Percentiles rank a stretch among this genome's conserved stretches.
phyloP scores from a whole-genome alignment of 2,329 filamentous ascomycete genomes.

The Alternaria atra region DNA sequence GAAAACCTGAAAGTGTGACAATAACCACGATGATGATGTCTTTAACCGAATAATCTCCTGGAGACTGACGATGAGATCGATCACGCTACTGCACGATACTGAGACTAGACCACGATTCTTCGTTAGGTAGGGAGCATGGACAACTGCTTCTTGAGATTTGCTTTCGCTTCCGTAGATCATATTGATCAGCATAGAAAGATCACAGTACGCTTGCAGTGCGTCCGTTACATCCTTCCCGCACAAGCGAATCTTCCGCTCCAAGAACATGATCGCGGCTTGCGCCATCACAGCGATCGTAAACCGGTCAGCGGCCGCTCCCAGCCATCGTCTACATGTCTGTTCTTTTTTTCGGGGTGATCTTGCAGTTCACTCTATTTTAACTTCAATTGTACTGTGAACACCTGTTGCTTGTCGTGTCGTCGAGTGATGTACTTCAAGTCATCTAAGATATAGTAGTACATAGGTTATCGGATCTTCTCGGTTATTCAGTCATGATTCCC shows the following conservation, averaged over 20 bases:
- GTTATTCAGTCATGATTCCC: neutral
- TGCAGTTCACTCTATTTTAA: conserved; percentile 20
- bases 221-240: conserved; percentile 11
- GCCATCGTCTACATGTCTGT: conserved; percentile 1
- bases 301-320: conserved; percentile 8
- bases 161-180: neutral
- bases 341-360: neutral
- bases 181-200: neutral
- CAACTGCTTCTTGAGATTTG: conserved; percentile 2
- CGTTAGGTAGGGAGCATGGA: neutral
- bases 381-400: neutral
- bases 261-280: conserved; percentile 13
- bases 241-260: conserved; percentile 6
- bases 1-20: conserved; percentile 1
- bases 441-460: neutral
- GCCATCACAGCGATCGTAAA: conserved; percentile 13
- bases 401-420: neutral
- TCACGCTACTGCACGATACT: conserved; percentile 14
- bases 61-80: conserved; percentile 1
- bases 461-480: neutral
- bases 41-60: neutral
- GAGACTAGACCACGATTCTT: neutral
- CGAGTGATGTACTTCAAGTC: neutral
- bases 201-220: neutral
- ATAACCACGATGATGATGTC: conserved; percentile 1